Evolutionary conservation across 176 grass and related monocot genomes (phyloP).

Genomic region (Triticum turgidum): DNA sequence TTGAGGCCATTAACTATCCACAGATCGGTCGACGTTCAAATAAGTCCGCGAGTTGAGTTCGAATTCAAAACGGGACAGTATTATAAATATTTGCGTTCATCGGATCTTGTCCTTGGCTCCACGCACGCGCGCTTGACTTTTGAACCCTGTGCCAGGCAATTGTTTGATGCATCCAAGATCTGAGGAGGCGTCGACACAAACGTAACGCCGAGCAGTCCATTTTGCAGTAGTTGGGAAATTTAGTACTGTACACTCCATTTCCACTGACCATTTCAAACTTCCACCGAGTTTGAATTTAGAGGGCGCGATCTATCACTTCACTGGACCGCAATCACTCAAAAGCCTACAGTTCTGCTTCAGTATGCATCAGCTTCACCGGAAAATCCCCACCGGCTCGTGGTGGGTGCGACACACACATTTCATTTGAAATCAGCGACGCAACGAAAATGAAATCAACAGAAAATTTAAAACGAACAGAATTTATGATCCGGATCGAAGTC

Average conservation of each 20-base stretch:
- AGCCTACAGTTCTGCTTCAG: neutral
- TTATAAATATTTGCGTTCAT: neutral
- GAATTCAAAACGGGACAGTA: neutral
- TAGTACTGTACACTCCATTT: neutral
- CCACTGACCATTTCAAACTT: neutral
- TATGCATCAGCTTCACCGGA: neutral
- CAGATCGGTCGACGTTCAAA: neutral
- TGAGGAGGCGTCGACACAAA: neutral
- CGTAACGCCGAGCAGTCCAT: neutral
- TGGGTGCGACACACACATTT: slow-evolving; percentile 8
- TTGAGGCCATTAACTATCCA: neutral
- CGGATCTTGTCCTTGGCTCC: slow-evolving; percentile 15
- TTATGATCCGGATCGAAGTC: neutral
- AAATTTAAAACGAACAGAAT: neutral
- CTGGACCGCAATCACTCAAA: neutral
- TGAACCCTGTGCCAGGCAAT: neutral
- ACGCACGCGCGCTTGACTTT: slow-evolving; percentile 5
- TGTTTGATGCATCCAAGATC: slow-evolving; percentile 11
- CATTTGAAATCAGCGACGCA: neutral
- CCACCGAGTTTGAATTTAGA: neutral
- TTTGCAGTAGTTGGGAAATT: neutral
- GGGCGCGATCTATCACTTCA: neutral
- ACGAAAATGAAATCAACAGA: neutral
- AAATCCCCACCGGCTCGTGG: neutral
- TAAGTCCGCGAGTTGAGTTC: neutral